Evolutionary conservation across 345 rosid species (phyloP).

Genomic region (Melastoma malabathricum): DNA sequence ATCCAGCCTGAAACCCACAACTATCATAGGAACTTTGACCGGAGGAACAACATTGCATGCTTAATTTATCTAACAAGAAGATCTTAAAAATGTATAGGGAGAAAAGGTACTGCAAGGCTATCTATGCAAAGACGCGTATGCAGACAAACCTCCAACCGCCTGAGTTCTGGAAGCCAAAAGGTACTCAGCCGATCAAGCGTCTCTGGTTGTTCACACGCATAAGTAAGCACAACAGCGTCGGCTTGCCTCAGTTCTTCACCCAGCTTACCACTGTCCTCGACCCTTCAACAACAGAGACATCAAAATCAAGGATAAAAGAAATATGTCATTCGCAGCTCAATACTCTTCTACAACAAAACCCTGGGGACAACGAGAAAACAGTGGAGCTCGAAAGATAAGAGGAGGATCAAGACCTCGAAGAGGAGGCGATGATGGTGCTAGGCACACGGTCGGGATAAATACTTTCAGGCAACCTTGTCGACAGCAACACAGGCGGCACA

Average conservation of each 20-base stretch:
- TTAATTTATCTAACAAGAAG: neutral
- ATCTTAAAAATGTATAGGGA: neutral
- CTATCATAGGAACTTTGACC: slow-evolving; percentile 84
- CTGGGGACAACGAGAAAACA: no score
- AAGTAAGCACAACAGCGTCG: slow-evolving; percentile 81
- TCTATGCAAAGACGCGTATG: neutral
- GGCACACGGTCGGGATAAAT: slow-evolving; percentile 79
- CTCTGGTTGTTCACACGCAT: slow-evolving; percentile 49
- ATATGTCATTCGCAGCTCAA: neutral
- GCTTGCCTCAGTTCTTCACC: slow-evolving; percentile 62
- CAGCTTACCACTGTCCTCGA: slow-evolving; percentile 47
- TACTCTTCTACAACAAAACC: no score
- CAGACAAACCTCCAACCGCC: slow-evolving; percentile 35
- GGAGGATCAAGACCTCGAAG: slow-evolving; percentile 49
- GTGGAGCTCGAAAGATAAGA: neutral
- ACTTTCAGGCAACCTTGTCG: slow-evolving; percentile 58
- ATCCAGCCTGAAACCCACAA: slow-evolving; percentile 75
- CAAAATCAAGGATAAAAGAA: slow-evolving; percentile 3
- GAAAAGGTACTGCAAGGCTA: neutral
- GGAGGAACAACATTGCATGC: slow-evolving; percentile 13
- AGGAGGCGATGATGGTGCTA: slow-evolving; percentile 75
- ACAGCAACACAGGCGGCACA: slow-evolving; percentile 68
- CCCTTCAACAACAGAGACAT: slow-evolving; percentile 23
- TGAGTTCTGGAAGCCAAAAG: slow-evolving; percentile 79
- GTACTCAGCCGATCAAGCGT: slow-evolving; percentile 54